Evolutionary conservation across 164 flowering plant genomes (phyloP).

Genomic region (Vitis rotundifolia): DNA sequence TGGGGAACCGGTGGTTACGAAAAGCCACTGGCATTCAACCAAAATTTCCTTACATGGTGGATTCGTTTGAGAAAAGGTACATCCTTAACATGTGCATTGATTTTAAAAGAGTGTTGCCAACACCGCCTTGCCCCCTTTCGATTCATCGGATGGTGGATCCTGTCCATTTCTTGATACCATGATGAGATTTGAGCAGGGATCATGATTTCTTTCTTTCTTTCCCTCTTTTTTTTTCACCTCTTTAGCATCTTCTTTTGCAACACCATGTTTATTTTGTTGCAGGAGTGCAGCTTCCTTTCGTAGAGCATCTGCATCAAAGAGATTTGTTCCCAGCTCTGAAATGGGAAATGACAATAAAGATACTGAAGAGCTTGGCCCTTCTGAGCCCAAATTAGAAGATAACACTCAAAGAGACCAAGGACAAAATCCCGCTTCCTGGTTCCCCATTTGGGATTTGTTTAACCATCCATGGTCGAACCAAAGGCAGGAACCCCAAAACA

Average conservation of each 20-base stretch:
- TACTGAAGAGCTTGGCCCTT: slow-evolving; percentile 18
- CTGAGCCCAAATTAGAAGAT: slow-evolving; percentile 28
- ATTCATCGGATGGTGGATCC: not conserved
- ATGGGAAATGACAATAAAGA: slow-evolving; percentile 13
- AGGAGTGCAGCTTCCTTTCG: slow-evolving; percentile 77
- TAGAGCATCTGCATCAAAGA: slow-evolving; percentile 43
- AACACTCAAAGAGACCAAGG: slow-evolving; percentile 16
- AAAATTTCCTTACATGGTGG: slow-evolving; percentile 88
- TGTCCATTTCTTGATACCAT: not conserved
- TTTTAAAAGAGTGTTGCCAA: too few relatives aligned
- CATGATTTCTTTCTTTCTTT: too few relatives aligned
- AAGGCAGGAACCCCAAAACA: slow-evolving; percentile 19
- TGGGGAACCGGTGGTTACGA: slow-evolving; percentile 91
- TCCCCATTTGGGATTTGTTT: slow-evolving; percentile 72
- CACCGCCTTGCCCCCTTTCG: not conserved
- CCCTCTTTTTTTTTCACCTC: not conserved
- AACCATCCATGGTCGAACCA: slow-evolving; percentile 45
- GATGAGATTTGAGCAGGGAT: not conserved
- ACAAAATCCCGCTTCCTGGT: slow-evolving; percentile 30
- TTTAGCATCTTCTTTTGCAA: not conserved
- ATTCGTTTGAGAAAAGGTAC: slow-evolving; percentile 91
- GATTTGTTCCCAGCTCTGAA: slow-evolving; percentile 23
- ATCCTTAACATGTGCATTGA: too few relatives aligned
- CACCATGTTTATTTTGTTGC: slow-evolving; percentile 25
- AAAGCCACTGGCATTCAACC: slow-evolving; percentile 96